Conservation (phyloP, 441 rosid species). For the Gossypium lobatum region DNA sequence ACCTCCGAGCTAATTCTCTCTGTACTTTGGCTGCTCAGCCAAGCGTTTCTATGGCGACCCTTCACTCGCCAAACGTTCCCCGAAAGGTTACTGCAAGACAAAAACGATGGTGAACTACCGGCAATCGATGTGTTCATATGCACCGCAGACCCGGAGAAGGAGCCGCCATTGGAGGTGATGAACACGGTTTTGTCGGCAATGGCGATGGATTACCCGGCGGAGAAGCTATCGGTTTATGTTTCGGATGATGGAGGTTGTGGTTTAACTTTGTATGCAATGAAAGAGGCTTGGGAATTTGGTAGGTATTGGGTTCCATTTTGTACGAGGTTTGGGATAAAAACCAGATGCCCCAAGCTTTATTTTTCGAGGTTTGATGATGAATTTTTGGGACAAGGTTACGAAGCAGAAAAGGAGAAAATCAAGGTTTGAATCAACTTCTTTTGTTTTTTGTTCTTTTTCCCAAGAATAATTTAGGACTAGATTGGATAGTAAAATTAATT, state of each 20-base stretch:
- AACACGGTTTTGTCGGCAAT: constrained; percentile 11
- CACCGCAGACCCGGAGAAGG: constrained; percentile 13
- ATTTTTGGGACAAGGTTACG: background rate
- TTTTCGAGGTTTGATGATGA: constrained; percentile 16
- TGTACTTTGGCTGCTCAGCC: constrained; percentile 18
- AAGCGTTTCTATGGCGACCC: constrained; percentile 21
- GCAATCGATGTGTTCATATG: constrained; percentile 15
- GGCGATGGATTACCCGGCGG: constrained; percentile 11
- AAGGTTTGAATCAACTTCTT: constrained; percentile 20
- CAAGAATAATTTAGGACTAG: no score
- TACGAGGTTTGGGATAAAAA: constrained; percentile 22
- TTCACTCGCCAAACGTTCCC: constrained; percentile 11
- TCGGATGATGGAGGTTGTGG: constrained; percentile 36
- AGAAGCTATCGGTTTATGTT: constrained; percentile 9
- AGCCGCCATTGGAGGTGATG: constrained; percentile 10
- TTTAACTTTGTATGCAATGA: constrained; percentile 26
- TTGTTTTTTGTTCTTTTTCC: no score
- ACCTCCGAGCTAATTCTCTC: constrained; percentile 19
- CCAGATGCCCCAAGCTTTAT: constrained; percentile 28
- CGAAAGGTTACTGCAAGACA: constrained; percentile 4
- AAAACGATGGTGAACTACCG: background rate
- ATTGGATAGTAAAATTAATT: no score
- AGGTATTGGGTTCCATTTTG: constrained; percentile 40
- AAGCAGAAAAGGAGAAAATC: constrained; percentile 17
- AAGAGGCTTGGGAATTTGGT: constrained; percentile 31